Conservation (phyloP, 2,329 filamentous ascomycete genomes). For the Talaromyces sp. region DNA sequence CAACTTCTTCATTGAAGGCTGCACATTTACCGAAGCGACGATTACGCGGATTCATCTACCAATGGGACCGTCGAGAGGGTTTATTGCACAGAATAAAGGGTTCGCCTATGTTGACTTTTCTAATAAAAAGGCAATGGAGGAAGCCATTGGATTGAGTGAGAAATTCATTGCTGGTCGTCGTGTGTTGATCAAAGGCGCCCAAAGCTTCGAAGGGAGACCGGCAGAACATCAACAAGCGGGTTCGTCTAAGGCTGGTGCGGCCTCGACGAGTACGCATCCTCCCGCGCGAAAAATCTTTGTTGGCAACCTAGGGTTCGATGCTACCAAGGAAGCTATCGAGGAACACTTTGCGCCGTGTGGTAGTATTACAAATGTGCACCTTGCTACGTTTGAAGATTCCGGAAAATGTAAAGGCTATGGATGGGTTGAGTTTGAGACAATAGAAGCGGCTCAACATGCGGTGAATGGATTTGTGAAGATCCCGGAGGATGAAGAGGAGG, state of each 20-base stretch:
- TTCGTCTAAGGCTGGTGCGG: constrained; percentile 17
- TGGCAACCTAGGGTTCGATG: constrained; percentile 79
- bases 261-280: constrained; percentile 49
- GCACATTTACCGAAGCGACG: constrained; percentile 58
- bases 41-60: constrained; percentile 86
- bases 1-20: constrained; percentile 71
- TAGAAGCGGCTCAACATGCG: constrained; percentile 67
- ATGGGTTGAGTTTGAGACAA: constrained; percentile 84
- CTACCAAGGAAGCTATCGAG: constrained; percentile 72
- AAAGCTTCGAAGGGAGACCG: constrained; percentile 84
- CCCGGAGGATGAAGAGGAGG: constrained; percentile 42
- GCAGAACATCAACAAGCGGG: constrained; percentile 52
- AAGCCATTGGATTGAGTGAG: constrained; percentile 83
- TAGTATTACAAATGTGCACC: constrained; percentile 71
- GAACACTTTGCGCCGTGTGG: constrained; percentile 84
- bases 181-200: constrained; percentile 88
- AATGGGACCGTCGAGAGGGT: constrained; percentile 48
- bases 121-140: constrained; percentile 60
- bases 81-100: constrained; percentile 70
- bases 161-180: constrained; percentile 69
- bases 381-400: constrained; percentile 92
- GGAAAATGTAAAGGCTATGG: constrained; percentile 98
- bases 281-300: constrained; percentile 81
- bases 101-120: constrained; percentile 96
- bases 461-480: constrained; percentile 77